phyloP scores from a whole-genome alignment of 768 basidiomycete genomes.

The Mycena rebaudengoi region DNA sequence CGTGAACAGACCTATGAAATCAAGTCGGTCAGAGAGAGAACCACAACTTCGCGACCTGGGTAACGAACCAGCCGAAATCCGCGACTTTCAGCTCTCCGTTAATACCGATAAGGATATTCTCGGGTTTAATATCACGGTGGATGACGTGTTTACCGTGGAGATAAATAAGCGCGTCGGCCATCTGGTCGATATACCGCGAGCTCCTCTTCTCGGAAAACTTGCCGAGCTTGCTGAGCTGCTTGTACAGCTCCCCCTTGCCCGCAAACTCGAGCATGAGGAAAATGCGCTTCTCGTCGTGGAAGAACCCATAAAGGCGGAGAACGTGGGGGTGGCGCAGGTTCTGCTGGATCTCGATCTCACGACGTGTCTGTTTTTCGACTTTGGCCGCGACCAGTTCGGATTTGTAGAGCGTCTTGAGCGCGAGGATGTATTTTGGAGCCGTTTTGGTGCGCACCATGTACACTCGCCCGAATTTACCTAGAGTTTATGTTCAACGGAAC shows the following conservation, averaged over 20 bases:
- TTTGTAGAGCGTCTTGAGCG: conserved; percentile 97
- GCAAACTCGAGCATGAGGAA: conserved; percentile 99
- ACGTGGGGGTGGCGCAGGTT: conserved; percentile 96
- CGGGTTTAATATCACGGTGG: conserved; percentile 98
- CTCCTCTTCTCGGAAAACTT: conserved; percentile 90
- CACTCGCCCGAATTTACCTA: conserved; percentile 96
- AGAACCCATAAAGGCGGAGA: conserved; percentile 94
- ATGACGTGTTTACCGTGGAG: conserved; percentile 97
- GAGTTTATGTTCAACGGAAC: not conserved
- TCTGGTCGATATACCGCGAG: conserved; percentile 93
- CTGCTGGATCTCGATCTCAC: conserved; percentile 98
- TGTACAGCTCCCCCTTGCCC: conserved; percentile 96
- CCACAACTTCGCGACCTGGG: not conserved
- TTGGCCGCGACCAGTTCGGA: conserved; percentile 90
- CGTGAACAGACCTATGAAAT: conserved; percentile 68
- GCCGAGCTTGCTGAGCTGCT: conserved; percentile 87
- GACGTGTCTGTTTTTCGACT: conserved; percentile 96
- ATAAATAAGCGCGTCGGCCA: conserved; percentile 95
- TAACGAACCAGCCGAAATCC: conserved; percentile 94
- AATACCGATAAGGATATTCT: conserved; percentile 93
- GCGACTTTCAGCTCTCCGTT: conserved; percentile 98
- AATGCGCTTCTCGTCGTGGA: conserved; percentile 97
- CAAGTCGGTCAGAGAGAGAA: not conserved
- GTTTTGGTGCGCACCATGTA: conserved; percentile 97
- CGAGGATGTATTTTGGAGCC: conserved; percentile 91